Evolutionary conservation across 345 rosid species (phyloP).

Genomic region (Moricandia arvensis): DNA sequence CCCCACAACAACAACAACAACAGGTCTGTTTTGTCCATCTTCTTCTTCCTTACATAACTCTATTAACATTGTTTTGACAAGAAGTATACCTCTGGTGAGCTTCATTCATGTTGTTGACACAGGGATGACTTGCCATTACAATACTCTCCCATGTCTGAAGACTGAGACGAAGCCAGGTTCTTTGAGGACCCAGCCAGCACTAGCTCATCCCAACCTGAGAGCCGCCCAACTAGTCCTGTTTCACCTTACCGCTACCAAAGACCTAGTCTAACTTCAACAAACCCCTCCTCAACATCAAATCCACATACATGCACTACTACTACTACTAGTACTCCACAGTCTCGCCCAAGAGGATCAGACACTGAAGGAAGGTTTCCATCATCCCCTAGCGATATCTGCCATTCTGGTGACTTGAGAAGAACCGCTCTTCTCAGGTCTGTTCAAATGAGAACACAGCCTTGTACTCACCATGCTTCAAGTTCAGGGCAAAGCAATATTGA

Average conservation of each 20-base stretch:
- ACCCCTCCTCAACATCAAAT: no score
- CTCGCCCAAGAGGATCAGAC: conserved; percentile 78
- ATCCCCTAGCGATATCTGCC: conserved; percentile 96
- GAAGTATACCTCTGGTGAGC: not conserved
- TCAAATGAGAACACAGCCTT: conserved; percentile 89
- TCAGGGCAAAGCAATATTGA: conserved; percentile 55
- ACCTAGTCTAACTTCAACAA: conserved; percentile 22
- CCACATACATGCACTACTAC: not conserved
- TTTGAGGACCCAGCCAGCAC: conserved; percentile 49
- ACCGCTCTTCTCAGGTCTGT: conserved; percentile 91
- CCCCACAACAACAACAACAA: conserved; percentile 13
- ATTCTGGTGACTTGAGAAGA: conserved; percentile 88
- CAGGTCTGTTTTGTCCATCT: not conserved
- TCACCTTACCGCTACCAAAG: conserved; percentile 74
- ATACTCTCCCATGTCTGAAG: conserved; percentile 97
- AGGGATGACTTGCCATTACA: conserved; percentile 87
- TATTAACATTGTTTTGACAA: not conserved
- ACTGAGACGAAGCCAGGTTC: conserved; percentile 69
- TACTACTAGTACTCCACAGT: conserved; percentile 38
- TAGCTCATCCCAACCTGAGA: conserved; percentile 68
- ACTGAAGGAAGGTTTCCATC: conserved; percentile 94
- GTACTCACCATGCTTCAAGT: conserved; percentile 41
- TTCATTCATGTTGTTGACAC: conserved; percentile 15
- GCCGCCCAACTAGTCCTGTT: conserved; percentile 78
- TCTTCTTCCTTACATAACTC: not conserved